Percentiles rank a stretch among this genome's conserved stretches.
phyloP scores from a whole-genome alignment of 805 yeast species.

The Metschnikowia santaceciliae region DNA sequence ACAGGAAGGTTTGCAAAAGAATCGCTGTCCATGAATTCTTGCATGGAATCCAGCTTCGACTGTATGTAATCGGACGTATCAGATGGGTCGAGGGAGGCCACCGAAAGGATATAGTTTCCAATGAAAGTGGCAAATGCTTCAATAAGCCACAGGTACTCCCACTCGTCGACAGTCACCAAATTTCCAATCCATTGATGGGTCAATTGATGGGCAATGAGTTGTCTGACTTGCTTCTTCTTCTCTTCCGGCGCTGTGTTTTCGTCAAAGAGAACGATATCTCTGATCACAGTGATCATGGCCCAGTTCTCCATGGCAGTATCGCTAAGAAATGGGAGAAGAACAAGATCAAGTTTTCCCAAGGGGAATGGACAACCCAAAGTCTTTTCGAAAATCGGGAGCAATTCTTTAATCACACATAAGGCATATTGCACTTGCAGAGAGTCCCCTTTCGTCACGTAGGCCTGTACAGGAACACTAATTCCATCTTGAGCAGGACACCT shows the following conservation, averaged over 20 bases:
- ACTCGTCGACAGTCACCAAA: conserved; percentile 59
- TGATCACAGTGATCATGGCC: conserved; percentile 61
- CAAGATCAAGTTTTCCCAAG: conserved; percentile 59
- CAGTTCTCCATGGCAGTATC: conserved; percentile 84
- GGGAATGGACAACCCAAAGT: conserved; percentile 50
- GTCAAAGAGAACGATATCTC: conserved; percentile 39
- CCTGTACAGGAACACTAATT: conserved; percentile 39
- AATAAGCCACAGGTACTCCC: conserved; percentile 69
- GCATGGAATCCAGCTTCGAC: conserved; percentile 18
- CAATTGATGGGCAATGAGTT: conserved; percentile 65
- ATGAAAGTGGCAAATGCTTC: conserved; percentile 77
- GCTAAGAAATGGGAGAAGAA: conserved; percentile 63
- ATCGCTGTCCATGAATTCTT: conserved; percentile 35
- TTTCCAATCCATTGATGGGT: conserved; percentile 83
- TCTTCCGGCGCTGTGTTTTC: conserved; percentile 19
- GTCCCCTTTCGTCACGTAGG: conserved; percentile 56
- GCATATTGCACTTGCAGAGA: conserved; percentile 46
- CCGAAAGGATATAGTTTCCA: conserved; percentile 45
- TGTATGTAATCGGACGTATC: conserved; percentile 14
- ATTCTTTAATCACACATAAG: conserved; percentile 42
- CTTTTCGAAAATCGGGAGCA: conserved; percentile 46
- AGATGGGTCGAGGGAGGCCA: conserved; percentile 9
- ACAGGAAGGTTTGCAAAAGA: conserved; percentile 21
- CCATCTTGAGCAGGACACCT: conserved; percentile 20
- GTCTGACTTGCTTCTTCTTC: conserved; percentile 38